Evolutionary conservation across 441 rosid species (phyloP), one percentile per base, ranked within the genome.

Genomic region (Brassica hybrid): DNA sequence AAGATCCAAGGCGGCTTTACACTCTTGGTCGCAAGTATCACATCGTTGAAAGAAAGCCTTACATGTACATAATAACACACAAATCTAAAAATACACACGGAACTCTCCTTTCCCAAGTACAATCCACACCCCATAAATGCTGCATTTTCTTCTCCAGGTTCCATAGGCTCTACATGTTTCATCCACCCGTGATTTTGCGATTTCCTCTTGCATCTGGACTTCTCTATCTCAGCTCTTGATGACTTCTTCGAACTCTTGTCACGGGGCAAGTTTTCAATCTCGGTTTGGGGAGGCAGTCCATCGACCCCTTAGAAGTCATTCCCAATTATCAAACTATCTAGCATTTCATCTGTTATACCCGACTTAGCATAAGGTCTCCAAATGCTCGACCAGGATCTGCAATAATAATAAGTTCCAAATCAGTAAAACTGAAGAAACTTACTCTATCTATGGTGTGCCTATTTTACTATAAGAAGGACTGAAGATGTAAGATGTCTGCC

Each of bases 101-200:
- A 94, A 81, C 57, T 90, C 83, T 74, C 98, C 97, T 16, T 84
- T 83, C 11, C 99, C 98, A 34, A 97, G 94, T 30, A 85, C 85
- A 80, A 90, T 81, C 97, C 97, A 95, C 58, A 91, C 98, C 65
- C 97, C 92, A 10, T 97, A 97, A 13, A 85, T 75, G 77, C 98
- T 95, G 70, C 96, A 89, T 74, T 95, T 93, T 83, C 97, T 91
- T 87, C 96, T 89, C 70, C 98, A 98, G 2, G 98, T 91, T 79
- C 98, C 99, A 80, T 95, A 93, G 65, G 98, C 92, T 86, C 96
- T 91, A 56, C 93, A 97, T n/a, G 89, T 80, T 21, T 88, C 96
- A 62, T 95, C 99, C 4, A 95, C 98, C 56, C 97, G 84, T 66
- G 97, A 85, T 77, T 88, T 93, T n/a, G 97, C 92, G 63, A 86